Evolutionary conservation across 1,139 yeast species (phyloP).

Genomic region (Blastobotrys illinoisensis): DNA sequence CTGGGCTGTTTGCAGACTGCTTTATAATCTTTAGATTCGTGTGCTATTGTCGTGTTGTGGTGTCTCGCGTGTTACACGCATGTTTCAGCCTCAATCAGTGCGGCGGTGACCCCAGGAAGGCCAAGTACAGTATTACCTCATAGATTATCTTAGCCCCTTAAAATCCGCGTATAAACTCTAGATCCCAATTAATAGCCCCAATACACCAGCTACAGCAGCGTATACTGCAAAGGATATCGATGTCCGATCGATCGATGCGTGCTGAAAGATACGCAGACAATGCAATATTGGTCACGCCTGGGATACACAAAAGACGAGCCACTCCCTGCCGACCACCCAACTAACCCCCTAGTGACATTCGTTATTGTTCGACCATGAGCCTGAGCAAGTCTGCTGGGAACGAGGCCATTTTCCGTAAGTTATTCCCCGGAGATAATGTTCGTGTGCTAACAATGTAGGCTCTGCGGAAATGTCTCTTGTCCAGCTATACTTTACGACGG

Average conservation of each 20-base stretch:
- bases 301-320: background rate
- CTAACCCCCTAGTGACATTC: background rate
- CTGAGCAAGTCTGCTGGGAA: slow-evolving; percentile 3
- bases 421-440: background rate
- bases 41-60: too few relatives aligned
- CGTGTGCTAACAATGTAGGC: slow-evolving; percentile 34
- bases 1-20: too few relatives aligned
- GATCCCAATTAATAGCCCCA: too few relatives aligned
- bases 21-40: too few relatives aligned
- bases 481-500: slow-evolving; percentile 88
- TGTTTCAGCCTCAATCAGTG: background rate
- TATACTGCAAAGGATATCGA: too few relatives aligned
- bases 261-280: background rate
- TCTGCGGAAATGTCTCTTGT: slow-evolving; percentile 95
- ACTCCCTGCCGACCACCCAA: background rate
- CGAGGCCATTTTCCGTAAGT: slow-evolving; percentile 17
- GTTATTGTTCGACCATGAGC: background rate
- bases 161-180: too few relatives aligned
- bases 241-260: background rate
- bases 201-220: background rate
- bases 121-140: too few relatives aligned
- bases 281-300: background rate
- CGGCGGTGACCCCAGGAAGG: too few relatives aligned
- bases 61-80: background rate
- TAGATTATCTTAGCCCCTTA: too few relatives aligned